Evolutionary conservation across 306 rosid species (phyloP), one percentile per base, ranked within the genome.

Genomic region (Betula pendula): DNA sequence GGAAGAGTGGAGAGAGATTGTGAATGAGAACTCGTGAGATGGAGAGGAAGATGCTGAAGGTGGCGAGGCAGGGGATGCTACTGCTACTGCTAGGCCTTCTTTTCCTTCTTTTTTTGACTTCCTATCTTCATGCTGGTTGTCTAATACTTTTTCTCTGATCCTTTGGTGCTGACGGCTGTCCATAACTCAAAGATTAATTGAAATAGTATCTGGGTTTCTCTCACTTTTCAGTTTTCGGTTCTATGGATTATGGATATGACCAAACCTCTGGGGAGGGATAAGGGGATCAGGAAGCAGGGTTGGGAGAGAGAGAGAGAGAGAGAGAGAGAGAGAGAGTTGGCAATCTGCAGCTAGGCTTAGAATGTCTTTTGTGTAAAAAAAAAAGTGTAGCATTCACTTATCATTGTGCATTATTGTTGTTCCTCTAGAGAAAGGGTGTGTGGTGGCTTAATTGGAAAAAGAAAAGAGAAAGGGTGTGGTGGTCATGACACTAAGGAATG

Each of bases 21-120:
- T 89, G 90, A 94, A 94, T 84, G 97, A 90, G 81, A 94, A 94
- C 17, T 94, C 98, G 68, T 94, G 98, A 49, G 93, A 75, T 52
- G 98, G 98, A 50, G 98, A 94, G 27, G 98, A 91, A 2, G 98
- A 78, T 53, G 86, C 58, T 66, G 91, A 86, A 42, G 89, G 89
- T 60, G 89, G 82, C 20, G 91, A 83, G 42, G 87, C 51, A 38
- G 93, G 78, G 29, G 88, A 76, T 52, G 84, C 10, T 24, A 74
- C 63, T 15, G 80, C 59, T 38, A 71, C 72, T 17, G 77, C 29
- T 69, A 82, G 77, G 42, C 58, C 75, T 78, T 73, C 51, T 70
- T 47, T 70, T 5, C 75, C 59, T 49, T 72, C 79, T 38, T 75
- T 65, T 73, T 63, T 79, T 52, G 68, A 12, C 53, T 76, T 14